phyloP scores from a whole-genome alignment of 2,329 filamentous ascomycete species.

The Aspergillus aculeatus region DNA sequence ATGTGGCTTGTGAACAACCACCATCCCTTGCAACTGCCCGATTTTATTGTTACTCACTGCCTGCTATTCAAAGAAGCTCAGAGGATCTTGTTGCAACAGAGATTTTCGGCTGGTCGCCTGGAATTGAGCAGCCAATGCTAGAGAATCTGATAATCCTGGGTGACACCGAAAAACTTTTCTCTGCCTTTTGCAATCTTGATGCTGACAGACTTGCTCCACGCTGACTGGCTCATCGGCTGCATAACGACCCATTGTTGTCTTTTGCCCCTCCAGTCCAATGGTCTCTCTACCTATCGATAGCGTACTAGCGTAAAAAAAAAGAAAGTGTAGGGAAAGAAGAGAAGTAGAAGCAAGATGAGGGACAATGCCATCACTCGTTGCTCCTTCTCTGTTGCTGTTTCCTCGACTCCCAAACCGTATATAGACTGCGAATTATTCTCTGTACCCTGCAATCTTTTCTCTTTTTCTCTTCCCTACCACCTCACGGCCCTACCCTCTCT shows the following conservation, averaged over 20 bases:
- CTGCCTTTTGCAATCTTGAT: background rate
- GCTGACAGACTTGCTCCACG: background rate
- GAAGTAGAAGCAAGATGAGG: background rate
- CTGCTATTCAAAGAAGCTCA: too few species aligned
- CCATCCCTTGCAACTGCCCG: too few species aligned
- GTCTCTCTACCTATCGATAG: background rate
- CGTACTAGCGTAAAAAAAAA: background rate
- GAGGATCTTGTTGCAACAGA: too few species aligned
- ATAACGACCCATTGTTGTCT: background rate
- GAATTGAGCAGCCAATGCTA: too few species aligned
- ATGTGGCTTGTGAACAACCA: too few species aligned
- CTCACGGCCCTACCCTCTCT: too few species aligned
- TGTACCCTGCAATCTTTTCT: too few species aligned
- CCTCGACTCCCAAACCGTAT: background rate
- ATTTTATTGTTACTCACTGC: too few species aligned
- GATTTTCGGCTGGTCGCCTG: too few species aligned
- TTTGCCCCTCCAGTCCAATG: background rate
- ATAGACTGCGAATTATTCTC: background rate
- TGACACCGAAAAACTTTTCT: background rate
- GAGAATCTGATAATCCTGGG: background rate
- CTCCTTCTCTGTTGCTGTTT: background rate
- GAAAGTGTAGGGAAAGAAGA: background rate
- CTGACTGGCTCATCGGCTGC: background rate
- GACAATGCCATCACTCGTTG: background rate
- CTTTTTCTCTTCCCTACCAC: too few species aligned